A percentile compares a stretch with the other conserved stretches of the same genome.
phyloP scores from a whole-genome alignment of 176 grass and related monocot genomes.

The maize (Zea mays) region Zm-B73-REFERENCE-NAM-5.0 NC_050100.1:212054501-212055000 shows the following conservation, averaged over 20 bases:
- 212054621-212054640: background rate
- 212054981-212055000: conserved; percentile 23
- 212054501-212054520: no score
- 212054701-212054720: background rate
- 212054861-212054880: no score
- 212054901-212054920: background rate
- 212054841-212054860: no score
- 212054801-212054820: background rate
- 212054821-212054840: no score
- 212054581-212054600: background rate
- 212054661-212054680: background rate
- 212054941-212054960: background rate
- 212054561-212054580: background rate
- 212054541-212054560: background rate
- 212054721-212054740: background rate
- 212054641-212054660: background rate
- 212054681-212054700: background rate
- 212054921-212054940: no score
- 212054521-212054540: background rate
- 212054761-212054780: background rate
- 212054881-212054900: no score
- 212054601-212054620: background rate
- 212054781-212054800: background rate
- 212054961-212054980: background rate
- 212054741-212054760: background rate